Evolutionary conservation across 2,329 filamentous ascomycete species (phyloP).

Genomic region (Blastomyces gilchristii): DNA sequence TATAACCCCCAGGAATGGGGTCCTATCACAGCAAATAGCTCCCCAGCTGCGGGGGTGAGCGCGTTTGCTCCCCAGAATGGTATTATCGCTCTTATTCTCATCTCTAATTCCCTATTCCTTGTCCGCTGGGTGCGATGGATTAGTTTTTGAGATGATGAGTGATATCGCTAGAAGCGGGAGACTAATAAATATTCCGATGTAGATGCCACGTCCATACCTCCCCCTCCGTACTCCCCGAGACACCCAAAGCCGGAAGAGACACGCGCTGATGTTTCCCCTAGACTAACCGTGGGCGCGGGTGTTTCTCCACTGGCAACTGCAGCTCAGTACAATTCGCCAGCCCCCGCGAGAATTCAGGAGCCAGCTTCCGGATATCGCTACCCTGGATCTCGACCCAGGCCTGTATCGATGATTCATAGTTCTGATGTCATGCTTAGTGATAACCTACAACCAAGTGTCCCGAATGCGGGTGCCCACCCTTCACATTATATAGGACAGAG

Average conservation of each 20-base stretch:
- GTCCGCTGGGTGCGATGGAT: not conserved
- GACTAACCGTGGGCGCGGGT: not conserved
- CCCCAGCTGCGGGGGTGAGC: constrained; percentile 20
- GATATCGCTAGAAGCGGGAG: not conserved
- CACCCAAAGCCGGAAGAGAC: constrained; percentile 2
- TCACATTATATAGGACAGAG: not conserved
- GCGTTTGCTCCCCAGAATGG: constrained; percentile 23
- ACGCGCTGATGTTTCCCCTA: not conserved
- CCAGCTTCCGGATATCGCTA: constrained; percentile 8
- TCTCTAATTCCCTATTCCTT: not conserved
- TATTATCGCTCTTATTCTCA: constrained; percentile 15
- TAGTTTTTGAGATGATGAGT: not conserved
- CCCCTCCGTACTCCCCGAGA: constrained; percentile 16
- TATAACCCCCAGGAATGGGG: constrained; percentile 44
- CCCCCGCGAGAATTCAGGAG: not conserved
- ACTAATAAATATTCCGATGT: not conserved
- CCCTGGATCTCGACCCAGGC: constrained; percentile 9
- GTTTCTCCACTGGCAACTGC: not conserved
- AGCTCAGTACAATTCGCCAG: constrained; percentile 2
- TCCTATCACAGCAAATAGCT: constrained; percentile 23
- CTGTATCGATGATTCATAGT: constrained; percentile 11
- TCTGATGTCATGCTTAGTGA: not conserved
- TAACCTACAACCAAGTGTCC: not conserved
- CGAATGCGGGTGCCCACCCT: not conserved
- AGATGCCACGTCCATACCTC: constrained; percentile 9